phyloP scores from a whole-genome alignment of 768 basidiomycete species.

The Kwoniella sp. region DNA sequence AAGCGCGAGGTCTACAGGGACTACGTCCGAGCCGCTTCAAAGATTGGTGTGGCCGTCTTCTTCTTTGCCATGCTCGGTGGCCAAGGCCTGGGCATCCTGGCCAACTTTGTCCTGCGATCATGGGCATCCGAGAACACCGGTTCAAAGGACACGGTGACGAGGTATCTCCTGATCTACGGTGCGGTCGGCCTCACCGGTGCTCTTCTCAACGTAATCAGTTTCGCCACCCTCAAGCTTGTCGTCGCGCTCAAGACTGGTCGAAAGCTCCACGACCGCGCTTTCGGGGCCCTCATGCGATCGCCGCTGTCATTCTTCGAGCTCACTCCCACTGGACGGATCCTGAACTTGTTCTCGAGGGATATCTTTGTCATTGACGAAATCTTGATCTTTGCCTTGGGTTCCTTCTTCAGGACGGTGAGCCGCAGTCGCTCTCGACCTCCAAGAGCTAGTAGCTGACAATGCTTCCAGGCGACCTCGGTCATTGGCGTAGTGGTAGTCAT shows the following conservation, averaged over 20 bases:
- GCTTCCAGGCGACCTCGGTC: conserved; percentile 30
- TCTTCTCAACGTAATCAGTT: conserved; percentile 57
- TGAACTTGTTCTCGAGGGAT: conserved; percentile 89
- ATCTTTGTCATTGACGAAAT: conserved; percentile 67
- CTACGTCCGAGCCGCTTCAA: conserved; percentile 77
- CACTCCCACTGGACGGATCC: conserved; percentile 79
- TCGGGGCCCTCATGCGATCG: conserved; percentile 66
- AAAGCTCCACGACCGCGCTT: conserved; percentile 66
- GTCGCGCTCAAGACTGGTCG: conserved; percentile 71
- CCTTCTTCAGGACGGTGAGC: conserved; percentile 63
- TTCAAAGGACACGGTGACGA: conserved; percentile 58
- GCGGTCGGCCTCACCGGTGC: conserved; percentile 61
- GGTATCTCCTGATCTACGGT: conserved; percentile 59
- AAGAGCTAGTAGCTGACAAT: neutral
- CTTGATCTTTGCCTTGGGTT: conserved; percentile 70
- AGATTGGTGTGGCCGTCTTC: conserved; percentile 62
- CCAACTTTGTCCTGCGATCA: conserved; percentile 59
- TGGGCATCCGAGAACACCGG: conserved; percentile 78
- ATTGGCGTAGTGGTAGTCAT: conserved; percentile 60
- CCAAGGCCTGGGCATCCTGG: conserved; percentile 60
- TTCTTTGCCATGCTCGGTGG: conserved; percentile 57
- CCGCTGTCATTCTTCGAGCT: conserved; percentile 84
- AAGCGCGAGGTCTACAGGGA: conserved; percentile 68
- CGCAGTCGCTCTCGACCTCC: conserved; percentile 38
- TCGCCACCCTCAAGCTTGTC: conserved; percentile 69